Conservation (phyloP, 2,329 filamentous ascomycete species). For the Sphaerulina vaccinii region DNA sequence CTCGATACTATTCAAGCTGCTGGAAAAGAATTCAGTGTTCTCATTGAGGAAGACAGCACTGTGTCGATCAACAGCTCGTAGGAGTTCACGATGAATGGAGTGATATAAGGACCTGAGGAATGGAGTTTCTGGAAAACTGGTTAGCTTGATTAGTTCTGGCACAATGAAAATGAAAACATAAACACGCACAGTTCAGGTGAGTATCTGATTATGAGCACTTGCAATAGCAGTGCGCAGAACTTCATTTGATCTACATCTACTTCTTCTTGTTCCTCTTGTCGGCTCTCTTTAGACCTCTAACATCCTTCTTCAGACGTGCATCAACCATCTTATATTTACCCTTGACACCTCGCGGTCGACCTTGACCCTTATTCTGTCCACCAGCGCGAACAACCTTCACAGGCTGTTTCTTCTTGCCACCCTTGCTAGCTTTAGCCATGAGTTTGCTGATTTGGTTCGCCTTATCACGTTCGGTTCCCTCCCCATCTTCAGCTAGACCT, state of each 20-base stretch:
- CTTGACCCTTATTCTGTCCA: slow-evolving; percentile 81
- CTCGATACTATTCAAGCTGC: slow-evolving; percentile 66
- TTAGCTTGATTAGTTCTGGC: neutral
- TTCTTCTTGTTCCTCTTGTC: slow-evolving; percentile 59
- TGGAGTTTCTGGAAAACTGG: neutral
- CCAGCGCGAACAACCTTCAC: slow-evolving; percentile 87
- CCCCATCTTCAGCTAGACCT: slow-evolving; percentile 73
- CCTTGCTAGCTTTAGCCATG: slow-evolving; percentile 73
- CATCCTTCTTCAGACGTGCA: slow-evolving; percentile 92
- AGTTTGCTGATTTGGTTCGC: slow-evolving; percentile 77
- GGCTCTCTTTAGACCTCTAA: slow-evolving; percentile 77
- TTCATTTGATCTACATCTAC: slow-evolving; percentile 11
- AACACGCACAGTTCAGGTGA: neutral
- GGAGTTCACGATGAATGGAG: neutral
- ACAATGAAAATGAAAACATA: neutral
- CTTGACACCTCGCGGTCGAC: slow-evolving; percentile 87
- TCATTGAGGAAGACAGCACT: slow-evolving; percentile 72
- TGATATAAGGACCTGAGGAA: neutral
- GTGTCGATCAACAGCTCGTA: slow-evolving; percentile 7
- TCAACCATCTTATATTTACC: slow-evolving; percentile 98
- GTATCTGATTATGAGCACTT: neutral
- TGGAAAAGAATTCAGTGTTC: slow-evolving; percentile 60
- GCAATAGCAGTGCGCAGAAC: neutral
- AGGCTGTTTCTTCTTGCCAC: slow-evolving; percentile 68
- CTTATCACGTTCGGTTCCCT: slow-evolving; percentile 85